Percentiles rank a stretch among this genome's conserved stretches.
phyloP scores from a whole-genome alignment of 176 grass and related monocot species.

The Secale cereale region DNA sequence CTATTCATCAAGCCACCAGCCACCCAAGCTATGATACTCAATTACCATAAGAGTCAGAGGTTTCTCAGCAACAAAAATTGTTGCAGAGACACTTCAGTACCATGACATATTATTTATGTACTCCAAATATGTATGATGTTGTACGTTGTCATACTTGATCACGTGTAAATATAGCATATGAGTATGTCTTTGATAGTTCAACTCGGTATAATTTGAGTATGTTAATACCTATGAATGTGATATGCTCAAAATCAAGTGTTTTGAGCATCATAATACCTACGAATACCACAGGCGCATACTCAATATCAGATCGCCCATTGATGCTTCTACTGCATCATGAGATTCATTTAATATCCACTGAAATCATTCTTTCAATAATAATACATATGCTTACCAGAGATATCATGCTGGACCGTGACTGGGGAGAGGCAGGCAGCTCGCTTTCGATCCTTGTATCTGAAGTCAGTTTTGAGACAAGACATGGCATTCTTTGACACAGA shows the following conservation, averaged over 20 bases:
- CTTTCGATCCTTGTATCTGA: constrained; percentile 57
- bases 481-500: constrained; percentile 74
- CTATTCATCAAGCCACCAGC: not conserved
- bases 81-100: not conserved
- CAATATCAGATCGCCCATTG: not conserved
- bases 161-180: not conserved
- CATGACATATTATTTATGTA: not conserved
- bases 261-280: not conserved
- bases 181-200: not conserved
- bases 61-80: not conserved
- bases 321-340: not conserved
- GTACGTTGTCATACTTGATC: not conserved
- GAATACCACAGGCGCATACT: not conserved
- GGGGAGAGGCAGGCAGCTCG: constrained; percentile 62
- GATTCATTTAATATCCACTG: not conserved
- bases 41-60: not conserved
- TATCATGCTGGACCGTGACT: constrained; percentile 62
- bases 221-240: not conserved
- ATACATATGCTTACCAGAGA: constrained; percentile 37
- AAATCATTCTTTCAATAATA: not conserved
- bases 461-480: constrained; percentile 51
- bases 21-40: not conserved
- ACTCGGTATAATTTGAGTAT: not conserved
- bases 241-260: not conserved
- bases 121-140: not conserved